phyloP scores from a whole-genome alignment of 2,329 filamentous ascomycete genomes.

The Trichoderma atroviride region DNA sequence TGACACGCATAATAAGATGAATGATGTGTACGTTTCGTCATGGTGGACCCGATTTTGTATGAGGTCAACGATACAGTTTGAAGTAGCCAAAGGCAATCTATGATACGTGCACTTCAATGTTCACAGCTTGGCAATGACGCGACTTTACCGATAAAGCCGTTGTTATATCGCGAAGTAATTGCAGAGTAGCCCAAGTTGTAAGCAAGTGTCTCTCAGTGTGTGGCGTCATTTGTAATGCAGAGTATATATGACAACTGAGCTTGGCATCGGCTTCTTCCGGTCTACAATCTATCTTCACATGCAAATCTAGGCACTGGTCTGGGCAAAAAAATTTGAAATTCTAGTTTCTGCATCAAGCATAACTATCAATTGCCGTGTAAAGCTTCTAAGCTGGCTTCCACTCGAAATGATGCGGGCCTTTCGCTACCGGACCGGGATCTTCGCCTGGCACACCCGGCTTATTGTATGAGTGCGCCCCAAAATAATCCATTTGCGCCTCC shows the following conservation, averaged over 20 bases:
- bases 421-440: neutral
- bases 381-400: neutral
- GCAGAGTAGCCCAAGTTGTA: no score
- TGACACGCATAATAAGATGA: neutral
- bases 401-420: neutral
- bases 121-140: neutral
- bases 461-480: constrained; percentile 57
- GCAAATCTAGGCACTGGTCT: neutral
- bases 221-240: neutral
- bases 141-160: neutral
- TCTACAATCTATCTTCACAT: neutral
- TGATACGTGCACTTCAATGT: neutral
- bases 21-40: neutral
- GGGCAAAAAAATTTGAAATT: neutral
- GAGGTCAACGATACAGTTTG: neutral
- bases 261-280: neutral
- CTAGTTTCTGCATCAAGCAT: neutral
- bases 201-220: no score
- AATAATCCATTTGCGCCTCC: constrained; percentile 72
- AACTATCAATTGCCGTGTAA: neutral
- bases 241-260: neutral
- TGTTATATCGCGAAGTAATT: neutral
- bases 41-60: neutral
- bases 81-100: neutral
- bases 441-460: neutral